These are phyloP conservation scores for Mortierella claussenii DNA, from an alignment of 192 early-diverging fungal genomes.

Conservation along the genomic window DNA sequence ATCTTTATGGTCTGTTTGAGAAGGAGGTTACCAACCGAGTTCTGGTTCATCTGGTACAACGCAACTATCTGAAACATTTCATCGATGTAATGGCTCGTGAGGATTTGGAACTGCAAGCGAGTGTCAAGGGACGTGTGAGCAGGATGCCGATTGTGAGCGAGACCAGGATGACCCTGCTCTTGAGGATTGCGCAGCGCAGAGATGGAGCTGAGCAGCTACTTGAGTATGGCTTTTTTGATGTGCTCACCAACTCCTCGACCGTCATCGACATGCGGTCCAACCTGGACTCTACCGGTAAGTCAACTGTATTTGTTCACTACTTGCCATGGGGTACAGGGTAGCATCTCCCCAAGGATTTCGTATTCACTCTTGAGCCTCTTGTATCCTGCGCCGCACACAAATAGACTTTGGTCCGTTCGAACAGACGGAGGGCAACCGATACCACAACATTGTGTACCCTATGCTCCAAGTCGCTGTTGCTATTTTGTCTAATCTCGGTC, in stretches of 20 bases:
- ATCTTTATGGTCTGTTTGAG: conserved; percentile 65
- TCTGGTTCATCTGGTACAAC: conserved; percentile 59
- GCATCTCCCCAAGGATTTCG: no score
- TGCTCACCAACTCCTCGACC: conserved; percentile 57
- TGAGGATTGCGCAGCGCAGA: conserved; percentile 76
- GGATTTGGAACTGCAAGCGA: conserved; percentile 66
- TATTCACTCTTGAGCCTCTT: background rate
- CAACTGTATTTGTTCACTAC: background rate
- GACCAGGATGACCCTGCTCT: conserved; percentile 82
- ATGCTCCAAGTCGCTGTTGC: conserved; percentile 50
- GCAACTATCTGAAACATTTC: conserved; percentile 65
- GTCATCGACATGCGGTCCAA: conserved; percentile 54
- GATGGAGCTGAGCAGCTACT: conserved; percentile 84
- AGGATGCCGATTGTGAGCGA: conserved; percentile 72
- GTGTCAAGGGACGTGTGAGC: conserved; percentile 57
- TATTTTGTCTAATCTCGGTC: conserved; percentile 47
- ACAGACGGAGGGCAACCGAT: conserved; percentile 46
- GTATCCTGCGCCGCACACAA: background rate
- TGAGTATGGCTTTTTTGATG: conserved; percentile 83
- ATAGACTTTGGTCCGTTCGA: conserved; percentile 47
- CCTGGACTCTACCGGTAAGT: conserved; percentile 33
- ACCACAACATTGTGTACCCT: conserved; percentile 52
- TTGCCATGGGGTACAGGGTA: no score
- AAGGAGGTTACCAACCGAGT: conserved; percentile 57
- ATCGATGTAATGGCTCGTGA: conserved; percentile 71